phyloP scores from a whole-genome alignment of 768 basidiomycete genomes.

The Tricholoma flavovirens region DNA sequence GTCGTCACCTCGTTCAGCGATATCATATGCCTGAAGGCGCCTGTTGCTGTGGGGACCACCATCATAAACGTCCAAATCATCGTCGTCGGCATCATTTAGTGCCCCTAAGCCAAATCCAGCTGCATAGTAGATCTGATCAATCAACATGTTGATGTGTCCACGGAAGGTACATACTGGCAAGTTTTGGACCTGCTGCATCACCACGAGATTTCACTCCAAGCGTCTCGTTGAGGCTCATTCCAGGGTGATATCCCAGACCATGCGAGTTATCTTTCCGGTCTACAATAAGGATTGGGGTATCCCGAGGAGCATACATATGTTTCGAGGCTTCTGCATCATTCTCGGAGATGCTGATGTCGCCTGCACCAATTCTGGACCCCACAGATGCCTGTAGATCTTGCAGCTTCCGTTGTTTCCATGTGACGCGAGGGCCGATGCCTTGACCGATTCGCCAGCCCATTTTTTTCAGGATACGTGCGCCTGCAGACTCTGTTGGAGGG shows the following conservation, averaged over 20 bases:
- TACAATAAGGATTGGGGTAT: slow-evolving; percentile 59
- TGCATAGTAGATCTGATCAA: slow-evolving; percentile 19
- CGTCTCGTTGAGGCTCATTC: slow-evolving; percentile 54
- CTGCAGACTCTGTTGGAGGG: slow-evolving; percentile 72
- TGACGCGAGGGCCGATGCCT: slow-evolving; percentile 87
- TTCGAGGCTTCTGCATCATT: slow-evolving; percentile 80
- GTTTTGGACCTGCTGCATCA: slow-evolving; percentile 39
- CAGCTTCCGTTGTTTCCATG: slow-evolving; percentile 64
- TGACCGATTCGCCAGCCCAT: slow-evolving; percentile 96
- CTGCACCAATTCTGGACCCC: slow-evolving; percentile 23
- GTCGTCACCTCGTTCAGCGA: slow-evolving; percentile 58
- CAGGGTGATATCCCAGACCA: slow-evolving; percentile 78
- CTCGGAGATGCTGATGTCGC: slow-evolving; percentile 37
- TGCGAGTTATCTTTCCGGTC: slow-evolving; percentile 69
- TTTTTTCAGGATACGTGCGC: slow-evolving; percentile 82
- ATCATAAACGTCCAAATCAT: slow-evolving; percentile 85
- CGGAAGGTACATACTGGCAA: slow-evolving; percentile 41
- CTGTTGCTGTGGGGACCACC: slow-evolving; percentile 28
- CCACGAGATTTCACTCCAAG: slow-evolving; percentile 34
- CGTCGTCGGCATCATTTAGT: slow-evolving; percentile 90
- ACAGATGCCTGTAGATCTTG: slow-evolving; percentile 54
- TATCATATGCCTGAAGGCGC: slow-evolving; percentile 61
- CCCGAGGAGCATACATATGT: slow-evolving; percentile 81
- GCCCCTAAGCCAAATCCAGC: slow-evolving; percentile 89
- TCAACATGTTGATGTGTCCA: neutral